Evolutionary conservation across 129 eudicot species (phyloP).

Genomic region (Logfia minima): DNA sequence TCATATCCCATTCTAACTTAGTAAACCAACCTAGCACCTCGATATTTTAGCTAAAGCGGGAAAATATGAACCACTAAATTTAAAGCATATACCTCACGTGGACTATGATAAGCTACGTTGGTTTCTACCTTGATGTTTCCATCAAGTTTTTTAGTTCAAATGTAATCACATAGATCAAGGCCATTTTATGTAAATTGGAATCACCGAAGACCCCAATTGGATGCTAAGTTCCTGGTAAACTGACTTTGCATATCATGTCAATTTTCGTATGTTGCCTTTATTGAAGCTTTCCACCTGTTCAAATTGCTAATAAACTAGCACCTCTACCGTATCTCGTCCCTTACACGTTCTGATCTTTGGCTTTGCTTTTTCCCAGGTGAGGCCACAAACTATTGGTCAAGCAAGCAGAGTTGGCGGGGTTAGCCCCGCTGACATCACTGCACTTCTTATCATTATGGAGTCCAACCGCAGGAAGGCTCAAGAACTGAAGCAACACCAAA

Average conservation of each 20-base stretch:
- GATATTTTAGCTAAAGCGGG: not conserved
- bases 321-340: not conserved
- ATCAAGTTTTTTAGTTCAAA: too few relatives aligned
- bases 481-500: conserved; percentile 43
- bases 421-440: conserved; percentile 94
- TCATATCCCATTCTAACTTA: not conserved
- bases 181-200: not conserved
- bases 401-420: conserved; percentile 98
- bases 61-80: not conserved
- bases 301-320: not conserved
- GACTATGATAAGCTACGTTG: not conserved
- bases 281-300: not conserved
- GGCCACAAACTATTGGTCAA: conserved; percentile 93
- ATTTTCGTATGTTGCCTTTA: not conserved
- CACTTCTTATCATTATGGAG: conserved; percentile 80
- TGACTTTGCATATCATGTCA: not conserved
- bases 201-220: not conserved
- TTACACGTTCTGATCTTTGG: not conserved
- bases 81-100: not conserved
- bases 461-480: conserved; percentile 67
- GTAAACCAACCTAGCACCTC: not conserved
- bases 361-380: conserved; percentile 47
- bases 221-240: too few relatives aligned
- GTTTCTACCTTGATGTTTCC: not conserved
- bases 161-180: not conserved